Conservation (phyloP, 2,329 filamentous ascomycete species). For the Cladosporium halotolerans region DNA sequence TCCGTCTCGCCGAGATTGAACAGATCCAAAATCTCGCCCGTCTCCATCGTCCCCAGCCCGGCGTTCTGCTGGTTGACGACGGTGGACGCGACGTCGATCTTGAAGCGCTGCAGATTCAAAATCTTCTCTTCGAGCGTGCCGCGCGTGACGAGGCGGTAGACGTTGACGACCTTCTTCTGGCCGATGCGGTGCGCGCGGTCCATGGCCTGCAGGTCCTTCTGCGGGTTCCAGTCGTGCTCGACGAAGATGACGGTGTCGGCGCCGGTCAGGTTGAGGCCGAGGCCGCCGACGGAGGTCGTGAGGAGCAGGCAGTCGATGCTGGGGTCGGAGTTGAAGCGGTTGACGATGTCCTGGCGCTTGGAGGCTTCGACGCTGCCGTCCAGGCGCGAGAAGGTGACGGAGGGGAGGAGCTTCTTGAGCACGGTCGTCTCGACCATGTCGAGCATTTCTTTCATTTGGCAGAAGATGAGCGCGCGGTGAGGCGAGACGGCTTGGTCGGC, state of each 20-base stretch:
- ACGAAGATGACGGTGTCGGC: constrained; percentile 99
- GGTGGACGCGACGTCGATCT: constrained; percentile 96
- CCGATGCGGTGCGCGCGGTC: constrained; percentile 96
- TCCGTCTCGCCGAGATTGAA: constrained; percentile 82
- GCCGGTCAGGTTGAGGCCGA: constrained; percentile 91
- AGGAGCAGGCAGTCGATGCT: constrained; percentile 91
- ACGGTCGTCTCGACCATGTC: constrained; percentile 98
- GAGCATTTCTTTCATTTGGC: constrained; percentile 99
- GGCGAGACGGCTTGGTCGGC: constrained; percentile 81
- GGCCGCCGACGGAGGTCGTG: constrained; percentile 89
- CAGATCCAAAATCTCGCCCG: constrained; percentile 92
- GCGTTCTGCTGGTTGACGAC: constrained; percentile 99
- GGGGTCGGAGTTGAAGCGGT: constrained; percentile 96
- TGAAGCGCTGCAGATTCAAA: constrained; percentile 91
- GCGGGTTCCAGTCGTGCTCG: constrained; percentile 98
- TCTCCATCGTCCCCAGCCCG: constrained; percentile 91
- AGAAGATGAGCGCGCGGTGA: constrained; percentile 93
- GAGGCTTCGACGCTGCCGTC: constrained; percentile 90
- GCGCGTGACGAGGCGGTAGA: constrained; percentile 91
- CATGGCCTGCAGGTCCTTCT: constrained; percentile 98
- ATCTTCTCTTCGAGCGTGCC: constrained; percentile 99
- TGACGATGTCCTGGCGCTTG: constrained; percentile 94
- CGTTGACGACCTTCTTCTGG: constrained; percentile 99
- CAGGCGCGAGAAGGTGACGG: constrained; percentile 86
- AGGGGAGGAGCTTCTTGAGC: constrained; percentile 81